Evolutionary conservation across 805 yeast species (phyloP).

Genomic region (Jamesozyma jinghongensis): DNA sequence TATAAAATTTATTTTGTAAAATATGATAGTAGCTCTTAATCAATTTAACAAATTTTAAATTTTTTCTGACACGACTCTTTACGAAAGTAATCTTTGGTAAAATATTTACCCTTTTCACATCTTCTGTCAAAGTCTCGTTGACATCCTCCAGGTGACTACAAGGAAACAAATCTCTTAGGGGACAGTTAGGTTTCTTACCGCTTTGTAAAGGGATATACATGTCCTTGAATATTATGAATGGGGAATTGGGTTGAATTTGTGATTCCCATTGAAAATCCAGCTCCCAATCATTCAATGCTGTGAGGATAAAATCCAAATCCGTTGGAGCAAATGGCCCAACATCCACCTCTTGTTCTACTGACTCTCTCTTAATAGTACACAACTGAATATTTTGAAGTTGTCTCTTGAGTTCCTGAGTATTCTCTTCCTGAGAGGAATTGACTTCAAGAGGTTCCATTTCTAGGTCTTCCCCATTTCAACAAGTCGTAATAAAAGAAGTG

Average conservation of each 20-base stretch:
- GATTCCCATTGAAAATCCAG: not conserved
- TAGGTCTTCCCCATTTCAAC: no score
- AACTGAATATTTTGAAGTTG: not conserved
- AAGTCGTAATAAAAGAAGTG: no score
- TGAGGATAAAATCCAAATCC: not conserved
- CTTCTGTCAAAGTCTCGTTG: not conserved
- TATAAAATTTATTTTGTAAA: not conserved
- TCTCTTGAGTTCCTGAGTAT: no score
- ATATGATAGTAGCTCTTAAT: not conserved
- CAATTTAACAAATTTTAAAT: not conserved
- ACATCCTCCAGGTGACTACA: not conserved
- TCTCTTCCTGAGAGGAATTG: no score
- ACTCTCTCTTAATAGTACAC: not conserved
- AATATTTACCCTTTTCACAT: not conserved
- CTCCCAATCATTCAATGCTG: not conserved
- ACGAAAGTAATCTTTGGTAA: not conserved
- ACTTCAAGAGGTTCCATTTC: no score
- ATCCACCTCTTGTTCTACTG: not conserved
- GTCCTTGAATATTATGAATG: not conserved
- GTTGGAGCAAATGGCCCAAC: not conserved
- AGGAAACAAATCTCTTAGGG: not conserved
- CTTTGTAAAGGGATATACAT: not conserved
- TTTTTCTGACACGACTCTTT: not conserved
- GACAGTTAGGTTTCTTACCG: not conserved
- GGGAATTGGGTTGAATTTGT: not conserved